Conservation (phyloP, 1,284 basidiomycete species). For the Puccinia novopanici region DNA sequence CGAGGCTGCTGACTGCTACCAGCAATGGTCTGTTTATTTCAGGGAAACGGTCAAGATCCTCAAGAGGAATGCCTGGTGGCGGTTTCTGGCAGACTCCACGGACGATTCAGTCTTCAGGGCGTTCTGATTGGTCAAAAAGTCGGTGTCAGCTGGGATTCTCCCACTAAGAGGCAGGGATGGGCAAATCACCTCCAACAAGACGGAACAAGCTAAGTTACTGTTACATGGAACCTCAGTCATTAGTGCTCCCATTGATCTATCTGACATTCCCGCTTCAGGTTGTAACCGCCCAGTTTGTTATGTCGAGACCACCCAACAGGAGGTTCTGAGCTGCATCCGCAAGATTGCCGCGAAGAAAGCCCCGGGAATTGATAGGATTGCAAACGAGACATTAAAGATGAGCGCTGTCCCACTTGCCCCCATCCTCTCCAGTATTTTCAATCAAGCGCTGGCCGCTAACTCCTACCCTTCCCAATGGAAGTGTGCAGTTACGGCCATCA, state of each 20-base stretch:
- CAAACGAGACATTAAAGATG: too few relatives aligned
- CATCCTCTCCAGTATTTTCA: not conserved
- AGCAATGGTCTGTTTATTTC: not conserved
- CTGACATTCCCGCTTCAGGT: not conserved
- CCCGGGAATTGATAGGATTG: too few relatives aligned
- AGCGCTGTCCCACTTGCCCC: not conserved
- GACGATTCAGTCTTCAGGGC: too few relatives aligned
- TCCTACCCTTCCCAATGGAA: not conserved
- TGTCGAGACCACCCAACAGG: not conserved
- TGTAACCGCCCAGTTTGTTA: not conserved
- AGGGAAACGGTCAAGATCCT: not conserved
- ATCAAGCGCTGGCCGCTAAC: not conserved
- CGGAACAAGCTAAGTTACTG: constrained; percentile 17
- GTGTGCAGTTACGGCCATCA: not conserved
- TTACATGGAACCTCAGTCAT: constrained; percentile 9
- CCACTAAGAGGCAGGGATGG: not conserved
- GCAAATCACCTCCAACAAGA: not conserved
- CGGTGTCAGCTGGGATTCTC: not conserved
- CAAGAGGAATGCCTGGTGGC: not conserved
- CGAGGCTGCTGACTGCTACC: not conserved
- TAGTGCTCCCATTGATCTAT: not conserved
- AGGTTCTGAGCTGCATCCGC: not conserved
- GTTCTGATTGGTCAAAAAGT: not conserved
- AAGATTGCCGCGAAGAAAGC: not conserved
- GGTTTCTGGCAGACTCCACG: not conserved